A percentile compares a stretch with the other conserved stretches of the same genome.
Evolutionary conservation across 2,329 filamentous ascomycete genomes (phyloP).

Genomic region (Beauveria medogensis): DNA sequence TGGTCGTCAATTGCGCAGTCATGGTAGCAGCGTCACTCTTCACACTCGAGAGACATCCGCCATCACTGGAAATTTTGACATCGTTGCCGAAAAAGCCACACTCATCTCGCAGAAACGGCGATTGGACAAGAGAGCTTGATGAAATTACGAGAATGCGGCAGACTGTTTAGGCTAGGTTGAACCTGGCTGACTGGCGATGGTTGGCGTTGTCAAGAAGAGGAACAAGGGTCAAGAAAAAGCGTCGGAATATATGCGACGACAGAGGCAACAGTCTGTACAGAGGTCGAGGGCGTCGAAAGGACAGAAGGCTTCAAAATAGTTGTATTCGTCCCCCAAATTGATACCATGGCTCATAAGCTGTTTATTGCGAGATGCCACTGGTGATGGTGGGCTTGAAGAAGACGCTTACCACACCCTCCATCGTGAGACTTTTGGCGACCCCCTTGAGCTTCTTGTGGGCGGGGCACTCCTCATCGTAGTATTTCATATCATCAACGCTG

Average conservation of each 20-base stretch:
- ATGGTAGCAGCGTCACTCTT: constrained; percentile 37
- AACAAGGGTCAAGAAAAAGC: not conserved
- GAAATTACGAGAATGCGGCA: constrained; percentile 18
- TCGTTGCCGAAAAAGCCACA: constrained; percentile 21
- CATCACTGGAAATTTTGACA: constrained; percentile 25
- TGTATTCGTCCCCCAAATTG: not conserved
- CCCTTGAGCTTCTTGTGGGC: constrained; percentile 36
- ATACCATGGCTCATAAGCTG: not conserved
- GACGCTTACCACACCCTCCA: constrained; percentile 32
- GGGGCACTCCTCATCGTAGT: constrained; percentile 52
- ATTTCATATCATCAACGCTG: constrained; percentile 59
- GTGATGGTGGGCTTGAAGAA: constrained; percentile 30
- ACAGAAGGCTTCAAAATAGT: not conserved
- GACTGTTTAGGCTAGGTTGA: not conserved
- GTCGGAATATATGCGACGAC: not conserved
- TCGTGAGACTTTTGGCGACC: constrained; percentile 22
- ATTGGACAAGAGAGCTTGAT: constrained; percentile 30
- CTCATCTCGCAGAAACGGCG: constrained; percentile 26
- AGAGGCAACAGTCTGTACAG: not conserved
- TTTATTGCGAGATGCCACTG: constrained; percentile 14
- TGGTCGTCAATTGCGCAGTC: constrained; percentile 34
- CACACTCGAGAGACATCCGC: constrained; percentile 35
- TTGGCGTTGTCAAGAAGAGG: not conserved
- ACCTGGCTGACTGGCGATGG: not conserved
- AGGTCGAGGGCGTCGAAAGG: not conserved